Evolutionary conservation across 2,329 filamentous ascomycete genomes (phyloP).

Genomic region (Lasiodiplodia theobromae): DNA sequence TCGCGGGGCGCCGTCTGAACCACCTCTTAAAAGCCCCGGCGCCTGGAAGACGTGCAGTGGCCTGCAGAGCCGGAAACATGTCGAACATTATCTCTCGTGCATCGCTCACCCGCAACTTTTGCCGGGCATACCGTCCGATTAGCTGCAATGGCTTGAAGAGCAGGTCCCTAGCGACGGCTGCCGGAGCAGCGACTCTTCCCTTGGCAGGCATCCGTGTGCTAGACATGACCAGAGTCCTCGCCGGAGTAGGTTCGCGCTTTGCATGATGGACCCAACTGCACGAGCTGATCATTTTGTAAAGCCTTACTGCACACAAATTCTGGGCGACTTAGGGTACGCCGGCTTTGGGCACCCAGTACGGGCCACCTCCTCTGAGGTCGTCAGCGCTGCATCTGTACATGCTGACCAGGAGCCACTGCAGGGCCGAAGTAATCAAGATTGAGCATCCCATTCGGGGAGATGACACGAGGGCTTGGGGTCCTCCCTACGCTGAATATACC

Average conservation of each 20-base stretch:
- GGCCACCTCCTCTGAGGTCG: conserved; percentile 44
- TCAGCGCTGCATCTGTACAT: conserved; percentile 32
- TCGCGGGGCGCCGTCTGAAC: conserved; percentile 3
- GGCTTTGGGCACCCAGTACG: conserved; percentile 38
- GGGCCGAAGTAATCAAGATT: conserved; percentile 95
- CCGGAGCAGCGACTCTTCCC: conserved; percentile 61
- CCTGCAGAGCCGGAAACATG: not conserved
- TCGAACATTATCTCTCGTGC: conserved; percentile 12
- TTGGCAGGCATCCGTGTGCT: conserved; percentile 87
- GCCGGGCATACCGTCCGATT: not conserved
- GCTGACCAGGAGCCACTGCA: conserved; percentile 45
- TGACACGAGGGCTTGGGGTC: conserved; percentile 95
- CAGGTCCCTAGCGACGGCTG: conserved; percentile 12
- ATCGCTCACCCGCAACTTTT: not conserved
- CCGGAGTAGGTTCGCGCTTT: conserved; percentile 71
- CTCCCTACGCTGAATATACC: conserved; percentile 85
- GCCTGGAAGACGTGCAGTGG: no score
- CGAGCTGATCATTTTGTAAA: conserved; percentile 47
- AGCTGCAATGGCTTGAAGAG: conserved; percentile 15
- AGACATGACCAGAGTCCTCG: conserved; percentile 95
- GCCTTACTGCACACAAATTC: conserved; percentile 97
- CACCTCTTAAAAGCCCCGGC: not conserved
- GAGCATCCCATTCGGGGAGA: conserved; percentile 92
- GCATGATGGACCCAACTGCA: not conserved
- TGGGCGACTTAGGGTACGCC: conserved; percentile 90